Percentiles rank a stretch among this genome's conserved stretches.
These are phyloP conservation scores for Chlorella vulgaris DNA, from an alignment of 139 green algal species.

Conservation along the genomic window DNA sequence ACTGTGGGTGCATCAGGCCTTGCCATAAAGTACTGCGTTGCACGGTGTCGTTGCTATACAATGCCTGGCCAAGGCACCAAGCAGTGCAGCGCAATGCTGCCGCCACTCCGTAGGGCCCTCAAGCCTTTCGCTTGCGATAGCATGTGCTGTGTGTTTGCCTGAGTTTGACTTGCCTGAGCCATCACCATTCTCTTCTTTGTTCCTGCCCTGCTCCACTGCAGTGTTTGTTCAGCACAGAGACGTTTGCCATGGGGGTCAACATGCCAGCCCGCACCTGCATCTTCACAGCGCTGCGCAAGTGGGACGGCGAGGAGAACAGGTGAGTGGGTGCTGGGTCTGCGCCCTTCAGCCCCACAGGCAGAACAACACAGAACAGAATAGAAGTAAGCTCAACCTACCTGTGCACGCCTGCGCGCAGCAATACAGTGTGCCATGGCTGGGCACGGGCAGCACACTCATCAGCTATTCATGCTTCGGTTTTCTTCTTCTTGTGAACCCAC, in stretches of 20 bases:
- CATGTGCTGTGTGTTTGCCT: background rate
- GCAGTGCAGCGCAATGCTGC: too few relatives aligned
- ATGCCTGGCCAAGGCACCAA: too few relatives aligned
- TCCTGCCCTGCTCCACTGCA: too few relatives aligned
- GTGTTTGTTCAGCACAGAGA: slow-evolving; percentile 91
- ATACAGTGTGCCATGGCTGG: background rate
- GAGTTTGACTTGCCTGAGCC: background rate
- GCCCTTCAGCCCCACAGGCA: background rate
- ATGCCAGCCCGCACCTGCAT: slow-evolving; percentile 96
- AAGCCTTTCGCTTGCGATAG: background rate
- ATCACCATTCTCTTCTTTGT: background rate
- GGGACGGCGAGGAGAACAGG: slow-evolving; percentile 75
- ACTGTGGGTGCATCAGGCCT: background rate
- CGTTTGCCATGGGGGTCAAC: slow-evolving; percentile 99
- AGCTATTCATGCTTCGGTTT: background rate
- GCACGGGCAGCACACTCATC: background rate
- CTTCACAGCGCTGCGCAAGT: slow-evolving; percentile 93
- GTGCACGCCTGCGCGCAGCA: background rate
- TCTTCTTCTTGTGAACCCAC: slow-evolving; percentile 10
- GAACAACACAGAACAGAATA: too few relatives aligned
- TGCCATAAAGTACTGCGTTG: too few relatives aligned
- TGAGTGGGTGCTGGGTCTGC: background rate
- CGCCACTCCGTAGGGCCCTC: too few relatives aligned
- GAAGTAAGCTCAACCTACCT: too few relatives aligned
- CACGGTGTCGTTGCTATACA: too few relatives aligned